These are phyloP conservation scores for Cercospora citrullina DNA, from an alignment of 2,329 filamentous ascomycete genomes.

Conservation along the genomic window DNA sequence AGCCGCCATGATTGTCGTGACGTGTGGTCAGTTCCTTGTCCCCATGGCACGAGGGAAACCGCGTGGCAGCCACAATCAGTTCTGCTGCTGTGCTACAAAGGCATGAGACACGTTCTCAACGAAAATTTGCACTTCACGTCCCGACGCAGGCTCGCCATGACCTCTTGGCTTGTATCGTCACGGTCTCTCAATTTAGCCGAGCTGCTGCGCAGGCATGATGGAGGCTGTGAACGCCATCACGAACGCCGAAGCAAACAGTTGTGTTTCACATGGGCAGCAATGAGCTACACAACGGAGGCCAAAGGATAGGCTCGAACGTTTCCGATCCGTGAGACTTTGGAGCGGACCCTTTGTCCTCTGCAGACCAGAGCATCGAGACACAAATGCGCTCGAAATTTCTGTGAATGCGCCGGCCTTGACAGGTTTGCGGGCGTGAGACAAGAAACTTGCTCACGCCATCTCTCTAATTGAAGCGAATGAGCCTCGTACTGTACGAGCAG, in stretches of 20 bases:
- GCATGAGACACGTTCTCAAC: background rate
- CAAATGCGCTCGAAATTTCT: background rate
- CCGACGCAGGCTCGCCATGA: background rate
- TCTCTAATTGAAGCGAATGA: background rate
- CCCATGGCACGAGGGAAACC: background rate
- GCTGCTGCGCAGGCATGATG: background rate
- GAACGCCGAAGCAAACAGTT: background rate
- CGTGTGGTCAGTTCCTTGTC: background rate
- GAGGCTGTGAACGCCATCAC: background rate
- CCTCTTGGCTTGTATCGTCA: background rate
- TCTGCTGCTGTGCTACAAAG: background rate
- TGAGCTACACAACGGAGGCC: background rate
- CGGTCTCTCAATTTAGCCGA: background rate
- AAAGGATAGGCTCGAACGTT: background rate
- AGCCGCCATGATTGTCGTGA: background rate
- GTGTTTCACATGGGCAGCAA: background rate
- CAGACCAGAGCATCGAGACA: background rate
- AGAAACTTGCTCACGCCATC: background rate
- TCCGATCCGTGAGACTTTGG: background rate
- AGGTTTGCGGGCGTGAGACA: background rate
- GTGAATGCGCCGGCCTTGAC: background rate
- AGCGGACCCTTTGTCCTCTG: background rate
- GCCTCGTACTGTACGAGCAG: background rate
- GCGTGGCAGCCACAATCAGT: background rate
- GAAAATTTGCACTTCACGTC: background rate